Evolutionary conservation across 768 basidiomycete species (phyloP).

Genomic region (Mycena rebaudengoi): DNA sequence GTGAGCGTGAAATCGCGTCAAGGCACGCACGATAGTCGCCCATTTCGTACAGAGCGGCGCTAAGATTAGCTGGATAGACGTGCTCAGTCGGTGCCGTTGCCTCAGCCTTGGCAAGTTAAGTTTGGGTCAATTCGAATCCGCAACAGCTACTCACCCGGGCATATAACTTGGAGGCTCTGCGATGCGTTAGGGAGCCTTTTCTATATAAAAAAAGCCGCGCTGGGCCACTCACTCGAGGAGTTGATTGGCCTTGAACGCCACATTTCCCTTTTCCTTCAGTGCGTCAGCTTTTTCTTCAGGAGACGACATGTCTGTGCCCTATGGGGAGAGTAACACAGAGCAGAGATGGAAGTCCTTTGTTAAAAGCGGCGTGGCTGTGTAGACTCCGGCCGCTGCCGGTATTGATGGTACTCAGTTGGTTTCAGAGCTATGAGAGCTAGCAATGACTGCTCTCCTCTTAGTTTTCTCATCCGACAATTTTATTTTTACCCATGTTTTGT

Average conservation of each 20-base stretch:
- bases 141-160: constrained; percentile 8
- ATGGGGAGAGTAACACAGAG: too few species aligned
- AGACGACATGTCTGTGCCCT: background rate
- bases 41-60: constrained; percentile 38
- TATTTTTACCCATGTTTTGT: too few species aligned
- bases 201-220: background rate
- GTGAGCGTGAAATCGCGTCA: constrained; percentile 32
- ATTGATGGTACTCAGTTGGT: too few species aligned
- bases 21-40: constrained; percentile 32
- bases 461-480: too few species aligned
- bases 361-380: too few species aligned
- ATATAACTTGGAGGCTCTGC: constrained; percentile 25
- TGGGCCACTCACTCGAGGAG: constrained; percentile 35
- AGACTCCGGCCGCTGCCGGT: too few species aligned
- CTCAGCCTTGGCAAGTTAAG: constrained; percentile 27
- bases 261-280: constrained; percentile 37
- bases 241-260: constrained; percentile 33
- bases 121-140: background rate
- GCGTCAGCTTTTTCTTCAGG: constrained; percentile 8
- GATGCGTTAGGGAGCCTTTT: background rate
- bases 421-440: too few species aligned
- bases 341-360: too few species aligned
- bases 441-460: too few species aligned
- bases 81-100: constrained; percentile 26
- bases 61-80: constrained; percentile 38